Percentiles rank a stretch among this genome's conserved stretches.
Conservation (phyloP, 495 filamentous ascomycete species). For the Hyphodiscus hymeniophilus region DNA sequence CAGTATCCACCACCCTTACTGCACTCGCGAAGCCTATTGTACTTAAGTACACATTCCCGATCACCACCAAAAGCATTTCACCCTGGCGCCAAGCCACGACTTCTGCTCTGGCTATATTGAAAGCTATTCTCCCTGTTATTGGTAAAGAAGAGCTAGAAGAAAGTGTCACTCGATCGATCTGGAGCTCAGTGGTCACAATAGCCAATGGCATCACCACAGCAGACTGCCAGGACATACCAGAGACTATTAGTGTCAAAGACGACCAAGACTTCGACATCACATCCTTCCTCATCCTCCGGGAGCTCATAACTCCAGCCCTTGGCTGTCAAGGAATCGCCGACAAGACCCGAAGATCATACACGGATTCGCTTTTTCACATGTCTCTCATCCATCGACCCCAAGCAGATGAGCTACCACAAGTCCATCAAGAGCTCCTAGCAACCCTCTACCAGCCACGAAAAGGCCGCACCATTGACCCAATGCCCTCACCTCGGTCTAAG, state of each 20-base stretch:
- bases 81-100: conserved; percentile 77
- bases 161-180: conserved; percentile 40
- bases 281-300: conserved; percentile 58
- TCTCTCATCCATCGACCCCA: conserved; percentile 72
- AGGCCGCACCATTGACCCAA: conserved; percentile 62
- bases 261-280: conserved; percentile 77
- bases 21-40: conserved; percentile 59
- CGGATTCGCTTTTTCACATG: conserved; percentile 66
- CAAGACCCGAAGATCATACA: conserved; percentile 58
- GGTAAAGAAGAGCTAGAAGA: conserved; percentile 43
- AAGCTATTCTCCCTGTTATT: conserved; percentile 56
- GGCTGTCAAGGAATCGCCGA: conserved; percentile 58
- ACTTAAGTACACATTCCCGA: conserved; percentile 65
- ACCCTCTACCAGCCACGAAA: conserved; percentile 55
- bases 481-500: conserved; percentile 52
- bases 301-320: conserved; percentile 66
- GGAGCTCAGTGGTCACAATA: conserved; percentile 51
- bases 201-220: conserved; percentile 52
- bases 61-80: conserved; percentile 45
- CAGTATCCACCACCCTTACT: conserved; percentile 49
- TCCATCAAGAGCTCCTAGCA: conserved; percentile 47
- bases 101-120: conserved; percentile 57
- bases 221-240: conserved; percentile 35
- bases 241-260: conserved; percentile 36
- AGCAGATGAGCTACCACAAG: conserved; percentile 51